Base-by-base conservation (phyloP, 257 asterid species). In the Penstemon davidsonii region DNA sequence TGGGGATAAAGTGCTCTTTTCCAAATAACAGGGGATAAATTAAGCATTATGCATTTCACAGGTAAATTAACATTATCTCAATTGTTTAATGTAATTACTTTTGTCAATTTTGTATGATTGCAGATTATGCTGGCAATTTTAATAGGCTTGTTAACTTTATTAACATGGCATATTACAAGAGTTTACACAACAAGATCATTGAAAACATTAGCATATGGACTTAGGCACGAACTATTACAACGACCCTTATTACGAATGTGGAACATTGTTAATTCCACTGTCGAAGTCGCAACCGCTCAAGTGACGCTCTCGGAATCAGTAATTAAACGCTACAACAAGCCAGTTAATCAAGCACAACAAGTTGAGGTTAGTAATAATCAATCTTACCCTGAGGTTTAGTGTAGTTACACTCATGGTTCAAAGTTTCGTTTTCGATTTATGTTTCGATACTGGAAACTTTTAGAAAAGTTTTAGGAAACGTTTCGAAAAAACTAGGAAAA, bases 141-240 rank as follows among this genome's bases (percentile, higher is more conserved):
- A 85, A 89, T 92, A 64, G 98, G 96, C 49, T 49, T 92, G 77
- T 81, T 92, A 41, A 89, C 98, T 52, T 73, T 92, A 40, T 85
- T 92, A 7, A 92, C 98, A 75, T 92, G 98, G 98, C 96, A 92
- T 69, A 89, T 92, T 56, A 92, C 96, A 11, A 79, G 89, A 86
- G 95, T 84, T 46, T 87, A 92, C 74, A 92, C 98, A 0, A 73
- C 82, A 58, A 79, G 83, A 77, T 92, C 96, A 63, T 80, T 92
- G 6, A 83, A 86, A 72, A 83, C 92, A 2, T 69, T 92, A 64
- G 98, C 98, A 2, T 86, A 76, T 62, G 98, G 94, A 42, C 96
- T 92, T 64, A 90, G 98, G 4, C 88, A 81, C 51, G 98, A 92
- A 55, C 94, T 92, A 46, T 89, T 92, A 8, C 96, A 92, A 62